Base-by-base conservation (phyloP, 2,329 filamentous ascomycete genomes). In the Paecilomyces sp. region DNA sequence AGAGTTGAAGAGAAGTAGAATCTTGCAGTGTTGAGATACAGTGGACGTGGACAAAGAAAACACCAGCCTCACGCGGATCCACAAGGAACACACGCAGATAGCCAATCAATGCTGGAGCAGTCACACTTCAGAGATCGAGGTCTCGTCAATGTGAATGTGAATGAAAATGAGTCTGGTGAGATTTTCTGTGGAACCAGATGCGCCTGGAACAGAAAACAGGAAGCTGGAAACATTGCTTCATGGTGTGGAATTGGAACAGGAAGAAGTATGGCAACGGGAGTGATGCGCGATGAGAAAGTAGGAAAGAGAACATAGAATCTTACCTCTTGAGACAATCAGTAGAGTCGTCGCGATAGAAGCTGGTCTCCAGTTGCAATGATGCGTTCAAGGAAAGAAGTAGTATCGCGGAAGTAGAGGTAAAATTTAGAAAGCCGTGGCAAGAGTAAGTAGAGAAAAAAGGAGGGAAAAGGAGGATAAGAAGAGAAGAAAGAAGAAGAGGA, bases 391-490 rank as follows among this genome's bases (percentile, higher is more conserved):
- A 30, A 58, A 55, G 52, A 28, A 57, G 51, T 36, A 41, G 51
- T 34, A 58, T 51, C 41, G 31, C 31, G 5, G 51, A 59, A 55
- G 57, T 60, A 52, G 53, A 60, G 57, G 58, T 57, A 60, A 63
- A 60, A 58, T 57, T 55, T 63, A 55, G 63, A 59, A 57, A 58
- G 61, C 60, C 60, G 63, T 61, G 63, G 59, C 22, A 18, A 25
- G 34, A 28, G 34, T 22, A 47, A 57, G 55, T 47, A 61, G 56
- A 60, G 57, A 61, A 57, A 54, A 52, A 15, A 24, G 56, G 60
- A 56, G 60, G 57, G 53, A 50, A 15, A 24, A 58, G 34, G 56
- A 57, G 62, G 28, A 59, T 55, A 9, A 54, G 6, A 28, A 28
- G 25, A 28, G 25, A 28, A 36, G 41, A 18, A 24, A 22, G 22